Evolutionary conservation across 2,329 filamentous ascomycete species (phyloP).

Genomic region (Phoma sp.): DNA sequence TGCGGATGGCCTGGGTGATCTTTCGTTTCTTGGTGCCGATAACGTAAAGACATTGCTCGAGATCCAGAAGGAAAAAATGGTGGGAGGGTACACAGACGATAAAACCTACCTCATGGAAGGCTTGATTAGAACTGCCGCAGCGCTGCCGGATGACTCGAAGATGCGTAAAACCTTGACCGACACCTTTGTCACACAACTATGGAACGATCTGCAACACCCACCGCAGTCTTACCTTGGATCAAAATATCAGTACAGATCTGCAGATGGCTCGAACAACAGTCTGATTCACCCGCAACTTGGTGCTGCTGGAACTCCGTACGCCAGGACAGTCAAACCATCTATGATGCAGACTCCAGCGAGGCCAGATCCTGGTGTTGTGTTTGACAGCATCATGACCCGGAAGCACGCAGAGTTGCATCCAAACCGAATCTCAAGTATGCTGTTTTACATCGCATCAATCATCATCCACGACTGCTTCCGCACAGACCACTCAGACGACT

Average conservation of each 20-base stretch:
- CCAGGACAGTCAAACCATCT: slow-evolving; percentile 67
- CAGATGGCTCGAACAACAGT: slow-evolving; percentile 62
- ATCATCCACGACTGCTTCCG: slow-evolving; percentile 68
- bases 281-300: slow-evolving; percentile 69
- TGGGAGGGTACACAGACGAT: slow-evolving; percentile 65
- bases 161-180: slow-evolving; percentile 51
- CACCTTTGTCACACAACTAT: slow-evolving; percentile 54
- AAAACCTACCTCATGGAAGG: slow-evolving; percentile 67
- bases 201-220: slow-evolving; percentile 57
- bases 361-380: slow-evolving; percentile 70
- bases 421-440: slow-evolving; percentile 74
- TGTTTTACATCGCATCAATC: slow-evolving; percentile 78
- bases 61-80: slow-evolving; percentile 45
- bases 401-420: slow-evolving; percentile 69
- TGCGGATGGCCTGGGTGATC: slow-evolving; percentile 39
- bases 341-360: slow-evolving; percentile 64
- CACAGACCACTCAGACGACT: slow-evolving; percentile 65
- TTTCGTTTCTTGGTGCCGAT: slow-evolving; percentile 41
- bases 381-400: slow-evolving; percentile 71
- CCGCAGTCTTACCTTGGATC: slow-evolving; percentile 53
- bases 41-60: slow-evolving; percentile 49
- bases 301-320: slow-evolving; percentile 70
- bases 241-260: slow-evolving; percentile 56
- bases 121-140: slow-evolving; percentile 57
- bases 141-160: slow-evolving; percentile 50